Conservation (phyloP, 495 filamentous ascomycete species). For the Barbatosphaeria neglecta region DNA sequence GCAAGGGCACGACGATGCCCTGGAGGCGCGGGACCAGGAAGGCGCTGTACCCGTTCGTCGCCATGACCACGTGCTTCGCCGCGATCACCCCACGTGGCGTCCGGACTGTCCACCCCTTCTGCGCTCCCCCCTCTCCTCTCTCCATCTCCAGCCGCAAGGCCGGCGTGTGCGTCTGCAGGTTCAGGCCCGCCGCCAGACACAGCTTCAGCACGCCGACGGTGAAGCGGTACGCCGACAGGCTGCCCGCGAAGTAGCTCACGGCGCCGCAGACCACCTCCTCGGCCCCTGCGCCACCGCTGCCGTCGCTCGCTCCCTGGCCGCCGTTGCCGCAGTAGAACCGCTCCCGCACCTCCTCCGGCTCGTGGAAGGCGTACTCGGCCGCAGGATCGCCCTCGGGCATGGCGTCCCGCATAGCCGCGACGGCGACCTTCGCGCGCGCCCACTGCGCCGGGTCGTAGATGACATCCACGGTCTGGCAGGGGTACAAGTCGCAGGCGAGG, state of each 20-base stretch:
- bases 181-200: conserved; percentile 40
- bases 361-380: conserved; percentile 33
- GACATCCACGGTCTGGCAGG: conserved; percentile 46
- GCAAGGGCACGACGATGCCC: conserved; percentile 52
- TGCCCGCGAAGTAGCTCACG: conserved; percentile 48
- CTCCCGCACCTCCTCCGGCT: conserved; percentile 30
- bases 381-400: conserved; percentile 34
- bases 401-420: conserved; percentile 31
- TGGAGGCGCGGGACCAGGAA: conserved; percentile 43
- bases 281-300: conserved; percentile 31
- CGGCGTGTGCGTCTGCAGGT: conserved; percentile 52
- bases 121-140: conserved; percentile 7
- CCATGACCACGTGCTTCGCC: conserved; percentile 47
- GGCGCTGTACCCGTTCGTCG: conserved; percentile 64
- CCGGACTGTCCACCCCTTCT: conserved; percentile 31
- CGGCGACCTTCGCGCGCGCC: conserved; percentile 24
- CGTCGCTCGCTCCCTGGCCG: conserved; percentile 24
- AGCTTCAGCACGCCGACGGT: conserved; percentile 45
- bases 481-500: conserved; percentile 39
- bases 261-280: conserved; percentile 36
- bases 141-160: conserved; percentile 29
- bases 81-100: conserved; percentile 44
- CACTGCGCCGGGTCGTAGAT: conserved; percentile 41
- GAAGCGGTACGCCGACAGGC: conserved; percentile 55
- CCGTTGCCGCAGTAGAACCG: conserved; percentile 32